Percentiles rank a stretch among this genome's conserved stretches.
phyloP scores from a whole-genome alignment of 108 stramenopile genomes.

The Cylindrotheca closterium region DNA sequence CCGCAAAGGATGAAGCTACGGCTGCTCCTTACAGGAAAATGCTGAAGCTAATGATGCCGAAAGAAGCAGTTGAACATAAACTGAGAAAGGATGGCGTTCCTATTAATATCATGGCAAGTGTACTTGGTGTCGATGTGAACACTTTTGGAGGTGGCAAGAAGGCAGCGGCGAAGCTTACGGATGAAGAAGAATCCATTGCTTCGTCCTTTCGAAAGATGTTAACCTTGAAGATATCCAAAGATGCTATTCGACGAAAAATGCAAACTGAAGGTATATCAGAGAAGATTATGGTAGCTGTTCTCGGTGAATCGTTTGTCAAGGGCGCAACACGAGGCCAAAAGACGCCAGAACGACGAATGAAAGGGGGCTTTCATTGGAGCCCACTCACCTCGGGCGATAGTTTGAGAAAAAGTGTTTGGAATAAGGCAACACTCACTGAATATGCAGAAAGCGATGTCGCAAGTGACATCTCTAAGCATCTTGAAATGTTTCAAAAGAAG shows the following conservation, averaged over 20 bases:
- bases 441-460: slow-evolving; percentile 37
- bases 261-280: slow-evolving; percentile 64
- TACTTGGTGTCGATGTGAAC: slow-evolving; percentile 7
- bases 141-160: background rate
- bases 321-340: slow-evolving; percentile 20
- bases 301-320: slow-evolving; percentile 46
- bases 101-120: slow-evolving; percentile 19
- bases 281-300: slow-evolving; percentile 67
- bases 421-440: slow-evolving; percentile 32
- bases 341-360: slow-evolving; percentile 11
- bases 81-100: slow-evolving; percentile 63
- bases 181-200: slow-evolving; percentile 60
- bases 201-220: slow-evolving; percentile 65
- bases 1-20: slow-evolving; percentile 35
- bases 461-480: slow-evolving; percentile 66
- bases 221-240: slow-evolving; percentile 68
- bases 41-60: slow-evolving; percentile 62
- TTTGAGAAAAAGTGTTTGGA: slow-evolving; percentile 66
- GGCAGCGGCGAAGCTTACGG: slow-evolving; percentile 25
- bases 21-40: slow-evolving; percentile 33
- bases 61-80: slow-evolving; percentile 72
- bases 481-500: slow-evolving; percentile 83
- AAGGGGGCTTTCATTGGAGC: slow-evolving; percentile 76
- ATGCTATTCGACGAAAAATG: slow-evolving; percentile 73
- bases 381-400: slow-evolving; percentile 52